phyloP scores from a whole-genome alignment of 306 rosid species.

The Luffa aegyptiaca region DNA sequence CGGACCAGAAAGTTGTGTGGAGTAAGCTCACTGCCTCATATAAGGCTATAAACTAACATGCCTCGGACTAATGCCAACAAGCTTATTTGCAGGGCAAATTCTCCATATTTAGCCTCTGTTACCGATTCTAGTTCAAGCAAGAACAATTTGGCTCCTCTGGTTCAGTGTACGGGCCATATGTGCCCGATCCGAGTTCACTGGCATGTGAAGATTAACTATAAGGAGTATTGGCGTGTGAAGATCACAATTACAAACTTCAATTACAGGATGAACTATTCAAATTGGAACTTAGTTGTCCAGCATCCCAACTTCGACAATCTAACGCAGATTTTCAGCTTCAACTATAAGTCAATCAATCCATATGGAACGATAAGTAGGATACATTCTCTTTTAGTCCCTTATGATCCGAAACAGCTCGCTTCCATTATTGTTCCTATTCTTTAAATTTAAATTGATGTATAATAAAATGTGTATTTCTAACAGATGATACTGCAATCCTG shows the following conservation, averaged over 20 bases:
- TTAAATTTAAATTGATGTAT: not conserved
- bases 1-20: slow-evolving; percentile 49
- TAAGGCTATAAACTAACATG: not conserved
- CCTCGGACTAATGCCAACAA: not conserved
- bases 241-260: slow-evolving; percentile 77
- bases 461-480: slow-evolving; percentile 12
- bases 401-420: not conserved
- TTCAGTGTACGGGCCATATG: slow-evolving; percentile 77
- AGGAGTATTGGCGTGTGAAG: slow-evolving; percentile 85
- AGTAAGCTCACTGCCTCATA: slow-evolving; percentile 34
- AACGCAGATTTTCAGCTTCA: slow-evolving; percentile 77
- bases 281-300: slow-evolving; percentile 76
- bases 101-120: slow-evolving; percentile 54
- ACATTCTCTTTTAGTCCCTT: not conserved
- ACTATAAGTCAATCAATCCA: slow-evolving; percentile 56
- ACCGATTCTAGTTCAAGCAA: slow-evolving; percentile 20
- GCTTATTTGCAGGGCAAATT: slow-evolving; percentile 34
- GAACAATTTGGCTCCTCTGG: slow-evolving; percentile 36
- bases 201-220: slow-evolving; percentile 77
- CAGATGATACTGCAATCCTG: slow-evolving; percentile 92
- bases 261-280: slow-evolving; percentile 60
- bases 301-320: slow-evolving; percentile 92
- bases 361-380: slow-evolving; percentile 67
- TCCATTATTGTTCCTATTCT: not conserved
- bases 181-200: slow-evolving; percentile 91